Evolutionary conservation across 164 flowering plant genomes (phyloP), one percentile per base, ranked within the genome.

Genomic region (Taxillus chinensis): DNA sequence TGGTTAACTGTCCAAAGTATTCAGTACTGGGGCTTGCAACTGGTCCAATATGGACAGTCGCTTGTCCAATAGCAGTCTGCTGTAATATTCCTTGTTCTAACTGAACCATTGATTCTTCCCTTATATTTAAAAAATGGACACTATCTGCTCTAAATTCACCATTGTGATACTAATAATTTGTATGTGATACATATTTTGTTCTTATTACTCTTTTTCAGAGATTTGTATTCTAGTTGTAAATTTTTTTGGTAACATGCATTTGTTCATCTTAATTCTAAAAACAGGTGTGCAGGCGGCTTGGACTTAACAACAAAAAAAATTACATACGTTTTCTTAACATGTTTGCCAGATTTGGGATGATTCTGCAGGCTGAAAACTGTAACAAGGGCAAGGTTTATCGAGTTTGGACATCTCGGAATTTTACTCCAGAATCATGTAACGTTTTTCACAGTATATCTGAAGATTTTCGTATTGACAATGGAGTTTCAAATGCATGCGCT

Each of bases 201-300:
- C 27, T 27, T 27, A 27, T 27, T 27, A 27, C 27, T 27, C 27
- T 27, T 27, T 27, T 27, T 27, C 2, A 27, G 27, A 27, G 27
- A 27, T 27, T 27, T 27, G 27, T 27, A 27, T 27, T 27, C 27
- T 27, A 27, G 2, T 0, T 27, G 27, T 27, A 27, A 27, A 0
- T 27, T 27, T 27, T 27, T 27, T 27, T 27, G 27, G 27, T 27
- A 27, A 27, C 27, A 27, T 27, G 52, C 56, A 12, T 63, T 71
- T 9, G 7, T 27, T 27, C 63, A n/a, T n/a, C n/a, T n/a, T n/a
- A 16, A 50, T 12, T 72, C 55, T 54, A 46, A 65, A 49, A 75
- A 58, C 85, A 93, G 99, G 75, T 89, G 2, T 80, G 83, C 67
- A 74, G 73, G 75, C 80, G 85, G 67, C 93, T 95, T 64, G 95